phyloP scores from a whole-genome alignment of 2,329 filamentous ascomycete genomes.

The Trichophaea hybrida region DNA sequence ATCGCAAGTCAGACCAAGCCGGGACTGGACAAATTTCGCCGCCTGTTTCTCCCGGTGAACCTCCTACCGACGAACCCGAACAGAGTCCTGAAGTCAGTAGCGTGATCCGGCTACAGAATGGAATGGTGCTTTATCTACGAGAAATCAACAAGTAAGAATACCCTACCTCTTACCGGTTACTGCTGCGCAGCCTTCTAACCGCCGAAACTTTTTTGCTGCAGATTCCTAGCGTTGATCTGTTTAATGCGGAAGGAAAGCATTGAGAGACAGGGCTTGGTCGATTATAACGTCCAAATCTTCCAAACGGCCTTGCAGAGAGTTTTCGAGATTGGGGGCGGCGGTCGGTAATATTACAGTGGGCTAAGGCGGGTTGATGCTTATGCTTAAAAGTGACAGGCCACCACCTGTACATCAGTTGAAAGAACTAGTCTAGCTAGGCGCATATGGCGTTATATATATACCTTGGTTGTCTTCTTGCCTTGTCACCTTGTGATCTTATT shows the following conservation, averaged over 20 bases:
- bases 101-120: slow-evolving; percentile 52
- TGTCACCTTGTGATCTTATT: too few species aligned
- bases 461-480: too few species aligned
- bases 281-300: slow-evolving; percentile 74
- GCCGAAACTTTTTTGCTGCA: slow-evolving; percentile 23
- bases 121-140: slow-evolving; percentile 50
- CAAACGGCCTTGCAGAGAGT: slow-evolving; percentile 67
- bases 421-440: too few species aligned
- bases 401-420: too few species aligned
- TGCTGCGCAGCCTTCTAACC: not conserved
- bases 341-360: not conserved
- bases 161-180: not conserved
- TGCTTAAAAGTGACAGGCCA: not conserved
- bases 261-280: slow-evolving; percentile 69
- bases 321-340: slow-evolving; percentile 43
- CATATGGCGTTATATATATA: too few species aligned
- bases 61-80: slow-evolving; percentile 35
- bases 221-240: slow-evolving; percentile 65
- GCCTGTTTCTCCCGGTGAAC: slow-evolving; percentile 3
- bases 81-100: slow-evolving; percentile 48
- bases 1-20: slow-evolving; percentile 30
- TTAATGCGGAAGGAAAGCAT: slow-evolving; percentile 77
- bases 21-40: not conserved
- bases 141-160: slow-evolving; percentile 45
- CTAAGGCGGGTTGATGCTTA: not conserved